Base-by-base conservation (phyloP, 140 eudicot species). In the Flaveria floridana region DNA sequence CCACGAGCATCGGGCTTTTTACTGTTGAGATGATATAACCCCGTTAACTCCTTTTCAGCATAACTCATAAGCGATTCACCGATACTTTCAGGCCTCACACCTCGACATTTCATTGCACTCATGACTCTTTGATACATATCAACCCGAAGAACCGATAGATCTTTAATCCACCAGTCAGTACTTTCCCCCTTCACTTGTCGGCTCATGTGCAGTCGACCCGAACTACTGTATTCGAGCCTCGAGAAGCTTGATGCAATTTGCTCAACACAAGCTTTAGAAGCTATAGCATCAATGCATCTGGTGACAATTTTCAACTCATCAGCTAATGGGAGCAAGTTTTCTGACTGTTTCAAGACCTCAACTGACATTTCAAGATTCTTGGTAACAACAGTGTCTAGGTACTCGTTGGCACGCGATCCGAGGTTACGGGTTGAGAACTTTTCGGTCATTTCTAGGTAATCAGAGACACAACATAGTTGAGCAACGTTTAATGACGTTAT, bases 121-220 rank as follows among this genome's bases (percentile, higher is more conserved):
- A 95, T 85, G 13, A 95, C 99, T 78, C 95, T 79, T 71, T 95
- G 84, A 75, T 95, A 95, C 81, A 95, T 67, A 76, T 95, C 99
- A 48, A 88, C 84, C 8, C 99, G 87, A 65, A 95, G 95, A 76
- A 81, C 88, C 0, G 97, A 91, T 10, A 95, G 75, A 80, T 95
- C 97, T 73, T 95, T 89, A 7, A 95, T 91, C 99, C 99, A 95
- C 99, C 99, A 95, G 77, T 95, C 99, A 9, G 88, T 85, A 66
- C 71, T 66, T 63, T 91, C 97, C n/a, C 85, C 89, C 46, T 91
- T 90, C 69, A 75, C 82, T 14, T 84, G 92, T 34, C 91, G 85
- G 70, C 86, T 91, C 97, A 95, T 91, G 68, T 95, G 97, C 34
- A 95, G 97, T 61, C 99, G 74, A 2, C 99, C 99, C 1, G 99